Conservation (phyloP, 139 green algal species). For the Chlamydomonas schloesseri region DNA sequence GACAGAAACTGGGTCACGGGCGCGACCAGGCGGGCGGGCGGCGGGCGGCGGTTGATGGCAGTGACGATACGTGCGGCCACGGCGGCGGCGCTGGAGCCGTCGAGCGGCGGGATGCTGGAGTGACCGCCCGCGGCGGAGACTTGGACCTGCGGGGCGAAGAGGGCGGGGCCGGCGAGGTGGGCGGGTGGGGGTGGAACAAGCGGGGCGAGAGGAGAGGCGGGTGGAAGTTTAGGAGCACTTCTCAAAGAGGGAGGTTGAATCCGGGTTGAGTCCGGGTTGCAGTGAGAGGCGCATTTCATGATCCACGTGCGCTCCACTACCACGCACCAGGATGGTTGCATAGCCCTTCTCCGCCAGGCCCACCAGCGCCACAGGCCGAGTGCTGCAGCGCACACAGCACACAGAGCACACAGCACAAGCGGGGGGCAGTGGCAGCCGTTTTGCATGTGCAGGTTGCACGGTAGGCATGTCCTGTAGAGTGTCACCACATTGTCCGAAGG, state of each 20-base stretch:
- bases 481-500: too few species aligned
- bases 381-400: too few species aligned
- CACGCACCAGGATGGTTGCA: constrained; percentile 28
- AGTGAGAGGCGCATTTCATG: too few species aligned
- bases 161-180: background rate
- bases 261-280: too few species aligned
- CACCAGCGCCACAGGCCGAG: constrained; percentile 68
- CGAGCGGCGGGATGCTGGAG: constrained; percentile 63
- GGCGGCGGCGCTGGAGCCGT: constrained; percentile 44
- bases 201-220: too few species aligned
- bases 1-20: constrained; percentile 62
- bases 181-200: background rate
- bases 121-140: constrained; percentile 69
- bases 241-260: too few species aligned
- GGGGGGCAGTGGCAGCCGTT: too few species aligned
- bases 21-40: constrained; percentile 42
- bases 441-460: too few species aligned
- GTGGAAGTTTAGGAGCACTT: too few species aligned
- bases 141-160: constrained; percentile 17
- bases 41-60: constrained; percentile 42
- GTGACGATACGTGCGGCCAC: constrained; percentile 55
- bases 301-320: too few species aligned
- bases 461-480: too few species aligned
- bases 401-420: too few species aligned
- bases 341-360: constrained; percentile 74